Evolutionary conservation across 768 basidiomycete species (phyloP), one percentile per base, ranked within the genome.

Genomic region (Suillus lakei): DNA sequence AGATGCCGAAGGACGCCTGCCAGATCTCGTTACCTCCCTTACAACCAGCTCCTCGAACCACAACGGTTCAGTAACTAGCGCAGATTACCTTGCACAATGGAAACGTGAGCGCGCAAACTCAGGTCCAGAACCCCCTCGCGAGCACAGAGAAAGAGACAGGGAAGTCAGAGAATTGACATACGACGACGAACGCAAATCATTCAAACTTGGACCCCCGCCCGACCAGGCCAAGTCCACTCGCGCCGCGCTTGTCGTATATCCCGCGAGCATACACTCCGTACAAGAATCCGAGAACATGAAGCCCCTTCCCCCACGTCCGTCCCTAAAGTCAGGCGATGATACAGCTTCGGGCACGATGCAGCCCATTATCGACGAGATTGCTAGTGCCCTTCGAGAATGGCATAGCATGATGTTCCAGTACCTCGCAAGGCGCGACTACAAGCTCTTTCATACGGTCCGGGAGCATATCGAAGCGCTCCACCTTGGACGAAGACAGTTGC

Each of bases 351-450:
- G 97, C 12, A 82, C 84, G 26, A 80, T 77, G 3, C 96, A 98
- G 73, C 97, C 97, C 12, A 91, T 99, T 73, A 88, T 99, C 60
- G 97, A 99, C 78, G 97, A 99, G 81, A 97, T 99, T 69, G 94
- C 97, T 0, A 97, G 95, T 9, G 96, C 97, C 0, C 80, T 99
- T 51, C 89, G 97, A 44, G 97, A 99, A 86, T 99, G 96, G 96
- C 92, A 97, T 72, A 86, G 87, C 41, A 82, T 95, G 60, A 91
- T 98, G 85, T 96, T 95, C 73, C 91, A 91, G 67, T 96, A 98
- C 76, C 90, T 99, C 48, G 90, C 92, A 10, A 84, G 88, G 53
- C 87, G 96, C 62, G 93, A 98, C 71, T 99, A 99, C 80, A 86
- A 86, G 48, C 86, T 96, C 23, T 99, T 99, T 78, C 87, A 91